Base-by-base conservation (phyloP, 768 basidiomycete species). In the Termitomyces sp. region DNA sequence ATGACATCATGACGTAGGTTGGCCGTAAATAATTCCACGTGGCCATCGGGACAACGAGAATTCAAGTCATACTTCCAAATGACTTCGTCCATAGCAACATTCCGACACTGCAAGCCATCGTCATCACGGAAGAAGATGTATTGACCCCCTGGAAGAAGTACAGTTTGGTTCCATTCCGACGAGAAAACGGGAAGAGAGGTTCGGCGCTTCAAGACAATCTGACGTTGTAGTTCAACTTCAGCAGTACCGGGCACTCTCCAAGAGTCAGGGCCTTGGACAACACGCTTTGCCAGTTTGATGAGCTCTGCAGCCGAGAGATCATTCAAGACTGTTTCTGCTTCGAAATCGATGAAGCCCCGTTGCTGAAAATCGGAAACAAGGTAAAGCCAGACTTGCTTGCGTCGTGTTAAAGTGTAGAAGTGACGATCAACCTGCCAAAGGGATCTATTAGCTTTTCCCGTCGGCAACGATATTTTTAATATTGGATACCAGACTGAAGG, bases 351-450 rank as follows among this genome's bases (percentile, higher is more conserved):
- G 34, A 52, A 56, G 4, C 59, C 59, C 3, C 55, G 59, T 34
- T 33, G 39, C 8, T 40, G n/a, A 9, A 60, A 42, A 40, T 60
- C 48, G 4, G 26, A 51, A 14, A 39, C 4, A 22, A 56, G 36
- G 18, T 24, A 16, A 16, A 60, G 54, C 59, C 54, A 60, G 20
- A 56, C 51, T 14, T 56, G 43, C 12, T 73, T 74, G n/a, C 80
- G 81, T 55, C 78, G 78, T 30, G 80, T 79, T 39, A 82, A 81
- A 76, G 72, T 68, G 22, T 74, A 62, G 62, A 66, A 24, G 5
- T 22, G 43, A 14, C 48, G 58, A 39, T 44, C 43, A 18, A n/a
- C 52, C 55, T 56, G 45, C n/a, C 20, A 43, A 16, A 37, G 33
- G 4, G 20, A 1, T 20, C 10, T 2, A 42, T 24, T 7, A 18